Evolutionary conservation across 768 basidiomycete genomes (phyloP), one percentile per base, ranked within the genome.

Genomic region (Termitomyces sp.): DNA sequence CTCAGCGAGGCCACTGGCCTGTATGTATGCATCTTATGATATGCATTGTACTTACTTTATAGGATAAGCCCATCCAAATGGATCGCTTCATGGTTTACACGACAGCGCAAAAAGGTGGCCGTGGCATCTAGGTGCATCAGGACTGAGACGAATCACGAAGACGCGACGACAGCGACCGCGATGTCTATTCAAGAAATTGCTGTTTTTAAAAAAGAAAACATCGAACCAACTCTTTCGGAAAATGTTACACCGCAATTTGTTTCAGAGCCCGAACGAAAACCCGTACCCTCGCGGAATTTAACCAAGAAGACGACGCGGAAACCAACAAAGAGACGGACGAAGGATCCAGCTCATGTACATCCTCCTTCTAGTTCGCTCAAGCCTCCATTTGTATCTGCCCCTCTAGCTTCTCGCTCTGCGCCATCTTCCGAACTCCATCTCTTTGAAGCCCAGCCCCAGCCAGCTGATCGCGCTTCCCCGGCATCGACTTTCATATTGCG

Each of bases 71-170:
- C 70, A 26, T 22, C 45, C 22, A 68, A 67, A 57, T 74, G 74
- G 73, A 72, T 75, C 21, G 50, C 58, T 30, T 65, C 66, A 30
- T 75, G 71, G 72, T 70, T 70, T 30, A 59, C 58, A 43, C 66
- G 70, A 9, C 65, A 68, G 50, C 58, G 70, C 17, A 56, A 48
- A 12, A 71, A 71, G 41, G 60, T 59, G 9, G 62, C 64, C 22
- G 65, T 58, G 52, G 34, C 51, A n/a, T 30, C 38, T 21, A 43
- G 17, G 15, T 12, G 5, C 12, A 19, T 34, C 14, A 32, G 21
- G 37, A 12, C 12, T 9, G 50, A 24, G 28, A 30, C 45, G 26
- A 11, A 5, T 22, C 28, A 41, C 35, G 14, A 49, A 32, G 41
- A 52, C 15, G 32, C 41, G 30, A 26, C 14, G 28, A 41, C 34